A percentile compares a stretch with the other conserved stretches of the same genome.
Conservation (phyloP, 2,329 filamentous ascomycete species). For the Fusarium camptoceras region DNA sequence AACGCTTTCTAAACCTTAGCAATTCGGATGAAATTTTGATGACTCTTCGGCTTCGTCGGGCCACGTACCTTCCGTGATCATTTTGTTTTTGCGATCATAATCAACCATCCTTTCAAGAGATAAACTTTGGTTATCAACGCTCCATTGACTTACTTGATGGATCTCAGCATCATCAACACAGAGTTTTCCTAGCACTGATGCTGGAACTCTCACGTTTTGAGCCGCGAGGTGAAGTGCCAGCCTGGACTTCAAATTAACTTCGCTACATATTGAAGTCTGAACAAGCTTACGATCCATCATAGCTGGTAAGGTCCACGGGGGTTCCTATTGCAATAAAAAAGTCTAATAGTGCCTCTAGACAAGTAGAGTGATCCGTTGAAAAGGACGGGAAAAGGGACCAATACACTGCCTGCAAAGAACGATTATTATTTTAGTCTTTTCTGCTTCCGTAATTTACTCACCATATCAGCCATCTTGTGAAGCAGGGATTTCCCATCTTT, state of each 20-base stretch:
- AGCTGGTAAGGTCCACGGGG: rapidly evolving
- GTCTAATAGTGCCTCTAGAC: neutral
- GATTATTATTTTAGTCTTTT: no score
- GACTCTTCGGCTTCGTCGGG: rapidly evolving
- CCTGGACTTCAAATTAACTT: neutral
- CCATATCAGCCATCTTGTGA: rapidly evolving
- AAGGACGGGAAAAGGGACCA: no score
- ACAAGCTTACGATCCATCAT: rapidly evolving
- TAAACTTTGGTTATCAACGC: no score
- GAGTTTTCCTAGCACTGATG: rapidly evolving
- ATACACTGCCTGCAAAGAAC: neutral
- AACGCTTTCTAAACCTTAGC: neutral
- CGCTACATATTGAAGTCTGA: rapidly evolving
- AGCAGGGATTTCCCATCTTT: rapidly evolving
- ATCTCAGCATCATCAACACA: neutral
- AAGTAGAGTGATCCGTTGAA: no score
- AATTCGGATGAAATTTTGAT: rapidly evolving
- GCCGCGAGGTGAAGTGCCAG: neutral
- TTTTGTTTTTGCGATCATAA: no score
- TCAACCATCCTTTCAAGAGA: neutral
- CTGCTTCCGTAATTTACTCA: neutral
- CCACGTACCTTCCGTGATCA: neutral
- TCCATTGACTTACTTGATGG: no score
- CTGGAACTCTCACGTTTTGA: rapidly evolving
- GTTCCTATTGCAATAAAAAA: neutral